Base-by-base conservation (phyloP, 2,329 filamentous ascomycete species). In the Microthyrium microscopicum region DNA sequence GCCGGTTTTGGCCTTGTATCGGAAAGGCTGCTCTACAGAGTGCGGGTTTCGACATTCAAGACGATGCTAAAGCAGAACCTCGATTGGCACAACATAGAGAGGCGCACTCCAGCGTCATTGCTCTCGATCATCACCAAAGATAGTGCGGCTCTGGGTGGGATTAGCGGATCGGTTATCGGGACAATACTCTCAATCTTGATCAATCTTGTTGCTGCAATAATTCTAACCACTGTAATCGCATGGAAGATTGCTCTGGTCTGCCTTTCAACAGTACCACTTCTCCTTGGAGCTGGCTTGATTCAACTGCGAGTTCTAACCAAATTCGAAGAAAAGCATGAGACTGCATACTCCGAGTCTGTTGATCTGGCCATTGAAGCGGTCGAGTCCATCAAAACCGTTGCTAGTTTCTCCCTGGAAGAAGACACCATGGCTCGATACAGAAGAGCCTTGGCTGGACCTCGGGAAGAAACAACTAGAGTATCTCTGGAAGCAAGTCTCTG, bases 221-320 rank as follows among this genome's bases (percentile, higher is more conserved):
- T 77, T 20, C 48, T 83, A 7, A 71, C 76, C 0, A 74, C 79
- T 40, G 69, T 81, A 28, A 61, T 84, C 29, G 74, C 74, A 3
- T 84, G 78, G 79, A 77, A 71, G 46, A 80, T 84, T 39, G 77
- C 77, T 1, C 54, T 84, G 11, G 77, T 84, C 3, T 76, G 75
- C 35, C 59, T 84, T 5, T 66, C 76, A 1, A 62, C 70, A 6
- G 70, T 83, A 0, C 79, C 78, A 0, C 53, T 83, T 7, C 64
- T 82, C 5, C 60, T 84, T 0, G 72, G 71, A 2, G 66, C 75
- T 0, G 77, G 78, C 0, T 65, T 78, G 40, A 70, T 83, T 67
- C 68, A 78, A 41, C 60, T 83, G 12, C 64, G 63, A 1, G 64
- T 73, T 3, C 62, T 79, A 1, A 64, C 67, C 3, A 62, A 47